Conservation (phyloP, 495 filamentous ascomycete genomes). For the Sabuloglossum arenarium region DNA sequence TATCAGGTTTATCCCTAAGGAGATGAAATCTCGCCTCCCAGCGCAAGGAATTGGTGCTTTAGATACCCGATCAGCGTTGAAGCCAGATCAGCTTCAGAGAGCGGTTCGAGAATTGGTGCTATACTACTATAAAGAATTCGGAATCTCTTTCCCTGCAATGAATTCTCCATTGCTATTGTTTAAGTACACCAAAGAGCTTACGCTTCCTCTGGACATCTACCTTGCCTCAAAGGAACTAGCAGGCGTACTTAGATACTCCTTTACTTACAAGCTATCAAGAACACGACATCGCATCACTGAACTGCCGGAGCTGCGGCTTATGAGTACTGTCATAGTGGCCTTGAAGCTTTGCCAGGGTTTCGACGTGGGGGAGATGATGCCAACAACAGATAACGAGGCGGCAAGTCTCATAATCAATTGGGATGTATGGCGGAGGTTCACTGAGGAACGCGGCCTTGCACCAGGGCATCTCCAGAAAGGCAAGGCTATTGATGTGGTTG, state of each 20-base stretch:
- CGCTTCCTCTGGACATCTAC: constrained; percentile 60
- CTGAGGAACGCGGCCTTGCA: constrained; percentile 16
- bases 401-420: constrained; percentile 45
- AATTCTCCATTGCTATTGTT: constrained; percentile 46
- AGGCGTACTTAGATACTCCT: constrained; percentile 30
- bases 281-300: constrained; percentile 16
- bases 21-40: constrained; percentile 4
- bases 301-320: constrained; percentile 53
- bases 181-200: constrained; percentile 48
- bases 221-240: constrained; percentile 36
- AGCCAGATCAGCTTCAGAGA: constrained; percentile 38
- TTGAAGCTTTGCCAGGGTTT: constrained; percentile 65
- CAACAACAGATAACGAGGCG: constrained; percentile 34
- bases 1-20: constrained; percentile 12
- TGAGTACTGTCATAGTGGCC: constrained; percentile 51
- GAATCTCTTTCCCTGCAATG: constrained; percentile 47
- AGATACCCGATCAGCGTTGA: constrained; percentile 10
- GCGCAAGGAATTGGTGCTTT: neutral
- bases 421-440: constrained; percentile 41
- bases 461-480: constrained; percentile 18
- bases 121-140: constrained; percentile 45
- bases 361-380: constrained; percentile 36
- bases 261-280: constrained; percentile 27
- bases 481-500: constrained; percentile 30
- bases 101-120: constrained; percentile 35